These are phyloP conservation scores for Tubosaeta brunneosetosa DNA, from an alignment of 768 basidiomycete species.

Conservation along the genomic window DNA sequence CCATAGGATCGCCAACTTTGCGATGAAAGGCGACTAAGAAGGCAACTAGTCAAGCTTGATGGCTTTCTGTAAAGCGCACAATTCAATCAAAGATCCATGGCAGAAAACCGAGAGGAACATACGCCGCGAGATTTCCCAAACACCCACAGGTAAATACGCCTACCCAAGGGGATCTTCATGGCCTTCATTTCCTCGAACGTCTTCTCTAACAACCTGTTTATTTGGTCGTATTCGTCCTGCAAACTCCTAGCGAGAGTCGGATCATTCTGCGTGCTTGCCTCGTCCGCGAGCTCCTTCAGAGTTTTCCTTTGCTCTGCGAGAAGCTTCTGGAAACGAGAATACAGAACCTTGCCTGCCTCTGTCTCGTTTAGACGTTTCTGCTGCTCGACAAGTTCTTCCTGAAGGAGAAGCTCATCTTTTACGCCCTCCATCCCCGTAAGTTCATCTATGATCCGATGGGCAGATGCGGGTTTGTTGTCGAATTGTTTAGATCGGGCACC, in stretches of 20 bases:
- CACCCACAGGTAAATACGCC: slow-evolving; percentile 9
- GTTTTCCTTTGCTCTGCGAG: slow-evolving; percentile 14
- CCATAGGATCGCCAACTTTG: not conserved
- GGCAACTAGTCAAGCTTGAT: not conserved
- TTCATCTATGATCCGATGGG: not conserved
- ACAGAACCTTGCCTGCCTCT: slow-evolving; percentile 17
- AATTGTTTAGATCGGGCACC: slow-evolving; percentile 1
- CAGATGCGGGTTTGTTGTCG: not conserved
- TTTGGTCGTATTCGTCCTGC: slow-evolving; percentile 9
- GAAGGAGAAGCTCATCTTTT: slow-evolving; percentile 8
- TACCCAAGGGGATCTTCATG: slow-evolving; percentile 14
- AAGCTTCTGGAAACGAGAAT: slow-evolving; percentile 14
- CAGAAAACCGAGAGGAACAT: not conserved
- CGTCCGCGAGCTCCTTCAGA: slow-evolving; percentile 15
- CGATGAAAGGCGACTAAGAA: not conserved
- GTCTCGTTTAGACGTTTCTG: slow-evolving; percentile 18
- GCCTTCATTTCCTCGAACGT: slow-evolving; percentile 20
- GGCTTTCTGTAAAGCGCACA: not conserved
- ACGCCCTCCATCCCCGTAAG: not conserved
- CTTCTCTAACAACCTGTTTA: slow-evolving; percentile 5
- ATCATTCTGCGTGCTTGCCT: slow-evolving; percentile 13
- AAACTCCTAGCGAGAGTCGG: slow-evolving; percentile 8
- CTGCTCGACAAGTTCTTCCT: slow-evolving; percentile 17
- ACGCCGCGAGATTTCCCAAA: slow-evolving; percentile 10
- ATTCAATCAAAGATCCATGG: not conserved